phyloP scores from a whole-genome alignment of 192 early-diverging fungal genomes.

The Blastocladiella britannica region DNA sequence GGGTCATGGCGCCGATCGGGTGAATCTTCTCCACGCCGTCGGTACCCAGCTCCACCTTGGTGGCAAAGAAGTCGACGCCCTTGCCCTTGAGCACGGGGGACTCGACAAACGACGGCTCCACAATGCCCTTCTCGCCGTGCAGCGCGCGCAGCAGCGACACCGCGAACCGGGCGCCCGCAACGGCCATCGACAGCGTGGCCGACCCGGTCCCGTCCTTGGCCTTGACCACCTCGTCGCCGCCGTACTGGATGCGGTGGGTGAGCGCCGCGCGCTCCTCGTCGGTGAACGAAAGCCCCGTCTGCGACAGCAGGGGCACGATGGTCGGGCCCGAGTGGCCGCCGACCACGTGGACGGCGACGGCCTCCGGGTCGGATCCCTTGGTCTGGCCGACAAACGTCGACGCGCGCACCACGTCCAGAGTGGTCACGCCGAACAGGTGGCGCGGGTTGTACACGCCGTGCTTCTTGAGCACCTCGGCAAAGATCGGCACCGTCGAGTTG shows the following conservation, averaged over 20 bases:
- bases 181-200: slow-evolving; percentile 75
- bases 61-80: slow-evolving; percentile 44
- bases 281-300: slow-evolving; percentile 44
- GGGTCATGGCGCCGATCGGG: slow-evolving; percentile 45
- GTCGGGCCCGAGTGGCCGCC: slow-evolving; percentile 93
- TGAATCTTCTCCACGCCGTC: slow-evolving; percentile 72
- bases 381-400: slow-evolving; percentile 71
- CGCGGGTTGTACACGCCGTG: slow-evolving; percentile 67
- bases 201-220: slow-evolving; percentile 88
- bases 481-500: slow-evolving; percentile 93
- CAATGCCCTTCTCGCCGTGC: slow-evolving; percentile 53
- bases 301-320: slow-evolving; percentile 76
- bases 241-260: slow-evolving; percentile 90
- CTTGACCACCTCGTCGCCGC: slow-evolving; percentile 95
- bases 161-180: slow-evolving; percentile 66
- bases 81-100: slow-evolving; percentile 34
- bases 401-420: slow-evolving; percentile 82
- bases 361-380: slow-evolving; percentile 44
- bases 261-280: slow-evolving; percentile 63
- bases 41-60: slow-evolving; percentile 46
- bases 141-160: slow-evolving; percentile 69
- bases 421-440: slow-evolving; percentile 79
- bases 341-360: slow-evolving; percentile 58
- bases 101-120: slow-evolving; percentile 78
- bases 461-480: slow-evolving; percentile 84